These are phyloP conservation scores for Barbatosphaeria neglecta DNA, from an alignment of 495 filamentous ascomycete species.

Conservation along the genomic window DNA sequence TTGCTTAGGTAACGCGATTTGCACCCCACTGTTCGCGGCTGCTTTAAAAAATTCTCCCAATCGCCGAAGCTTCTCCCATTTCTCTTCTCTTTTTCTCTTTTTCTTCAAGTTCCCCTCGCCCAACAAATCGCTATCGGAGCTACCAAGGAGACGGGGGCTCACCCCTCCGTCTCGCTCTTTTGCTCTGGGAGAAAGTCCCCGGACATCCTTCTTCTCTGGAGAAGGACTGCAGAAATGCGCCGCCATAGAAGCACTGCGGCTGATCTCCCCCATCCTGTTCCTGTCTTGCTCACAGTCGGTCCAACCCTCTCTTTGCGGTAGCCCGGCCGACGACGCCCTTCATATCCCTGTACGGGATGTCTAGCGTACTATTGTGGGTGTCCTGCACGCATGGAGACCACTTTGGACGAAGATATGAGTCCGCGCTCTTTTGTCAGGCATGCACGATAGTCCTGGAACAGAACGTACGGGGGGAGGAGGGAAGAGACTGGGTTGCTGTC, in stretches of 20 bases:
- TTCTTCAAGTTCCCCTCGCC: constrained; percentile 67
- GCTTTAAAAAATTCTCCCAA: constrained; percentile 3
- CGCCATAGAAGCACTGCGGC: constrained; percentile 94
- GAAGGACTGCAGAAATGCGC: constrained; percentile 79
- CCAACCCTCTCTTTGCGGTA: no score
- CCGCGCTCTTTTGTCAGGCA: constrained; percentile 42
- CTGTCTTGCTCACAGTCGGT: constrained; percentile 36
- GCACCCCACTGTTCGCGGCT: constrained; percentile 1
- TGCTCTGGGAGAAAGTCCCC: constrained; percentile 99
- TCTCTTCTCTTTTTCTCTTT: constrained; percentile 2
- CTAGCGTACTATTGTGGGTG: constrained; percentile 9
- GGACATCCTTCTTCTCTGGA: constrained; percentile 60
- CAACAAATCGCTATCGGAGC: constrained; percentile 99
- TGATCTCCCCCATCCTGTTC: constrained; percentile 47
- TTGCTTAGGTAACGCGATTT: no score
- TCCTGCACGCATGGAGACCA: constrained; percentile 26
- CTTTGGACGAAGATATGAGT: constrained; percentile 81
- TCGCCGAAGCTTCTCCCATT: background rate
- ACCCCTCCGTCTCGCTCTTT: constrained; percentile 22
- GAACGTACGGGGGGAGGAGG: no score
- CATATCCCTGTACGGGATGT: no score
- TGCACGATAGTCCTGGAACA: background rate
- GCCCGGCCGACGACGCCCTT: constrained; percentile 25
- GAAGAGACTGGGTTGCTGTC: constrained; percentile 19
- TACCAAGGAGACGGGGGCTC: constrained; percentile 63